phyloP scores from a whole-genome alignment of 345 rosid genomes.

The Eutrema japonicum region DNA sequence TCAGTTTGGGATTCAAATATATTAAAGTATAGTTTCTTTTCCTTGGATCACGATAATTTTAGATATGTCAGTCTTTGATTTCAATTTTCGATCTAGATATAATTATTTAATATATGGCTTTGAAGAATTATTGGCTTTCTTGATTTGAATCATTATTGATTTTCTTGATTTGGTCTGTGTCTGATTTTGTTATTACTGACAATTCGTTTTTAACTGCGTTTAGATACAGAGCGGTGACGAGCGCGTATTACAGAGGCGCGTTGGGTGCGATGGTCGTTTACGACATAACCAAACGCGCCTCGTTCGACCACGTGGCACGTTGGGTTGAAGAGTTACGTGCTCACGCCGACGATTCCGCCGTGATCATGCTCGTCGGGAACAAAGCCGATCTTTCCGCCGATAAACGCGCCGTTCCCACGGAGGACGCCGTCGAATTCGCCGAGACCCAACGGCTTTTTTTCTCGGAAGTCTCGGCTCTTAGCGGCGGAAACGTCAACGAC shows the following conservation, averaged over 20 bases:
- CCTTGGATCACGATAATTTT: slow-evolving; percentile 30
- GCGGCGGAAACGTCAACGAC: slow-evolving; percentile 72
- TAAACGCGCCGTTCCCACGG: slow-evolving; percentile 66
- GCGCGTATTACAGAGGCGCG: slow-evolving; percentile 81
- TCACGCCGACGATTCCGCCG: slow-evolving; percentile 80
- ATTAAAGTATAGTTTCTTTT: not conserved
- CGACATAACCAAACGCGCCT: slow-evolving; percentile 64
- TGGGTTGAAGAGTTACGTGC: slow-evolving; percentile 79
- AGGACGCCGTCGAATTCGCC: slow-evolving; percentile 80
- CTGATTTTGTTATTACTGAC: not conserved
- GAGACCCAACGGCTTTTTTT: slow-evolving; percentile 74
- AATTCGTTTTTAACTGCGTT: not conserved
- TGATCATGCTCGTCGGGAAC: slow-evolving; percentile 78
- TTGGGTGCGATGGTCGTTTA: slow-evolving; percentile 77
- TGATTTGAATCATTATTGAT: slow-evolving; percentile 13
- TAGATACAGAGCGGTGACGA: slow-evolving; percentile 84
- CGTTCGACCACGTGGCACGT: slow-evolving; percentile 74
- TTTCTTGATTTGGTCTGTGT: slow-evolving; percentile 9
- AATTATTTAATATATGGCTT: not conserved
- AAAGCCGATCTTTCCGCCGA: slow-evolving; percentile 70
- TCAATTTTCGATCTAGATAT: not conserved
- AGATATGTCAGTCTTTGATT: not conserved
- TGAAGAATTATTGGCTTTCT: not conserved
- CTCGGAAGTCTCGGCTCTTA: slow-evolving; percentile 83
- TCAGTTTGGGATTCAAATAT: slow-evolving; percentile 7